Base-by-base conservation (phyloP, 495 filamentous ascomycete species). In the Jackrogersella multiformis region DNA sequence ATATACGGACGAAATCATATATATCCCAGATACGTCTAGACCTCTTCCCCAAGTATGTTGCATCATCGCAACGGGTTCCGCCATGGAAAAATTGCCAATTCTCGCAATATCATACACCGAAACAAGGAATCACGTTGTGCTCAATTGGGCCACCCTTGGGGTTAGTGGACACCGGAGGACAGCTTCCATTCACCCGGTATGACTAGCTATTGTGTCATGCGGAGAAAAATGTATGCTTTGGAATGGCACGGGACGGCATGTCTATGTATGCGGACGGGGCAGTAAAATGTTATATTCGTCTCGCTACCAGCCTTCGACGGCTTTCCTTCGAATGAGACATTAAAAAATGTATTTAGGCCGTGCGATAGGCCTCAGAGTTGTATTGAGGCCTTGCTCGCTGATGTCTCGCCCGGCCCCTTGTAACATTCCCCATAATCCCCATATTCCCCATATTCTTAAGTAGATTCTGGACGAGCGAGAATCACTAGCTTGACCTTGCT, bases 41-140 rank as follows among this genome's bases (percentile, higher is more conserved):
- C 21, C 39, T 56, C 36, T 36, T 48, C 52, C 7, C 21, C 16
- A 26, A 12, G 26, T 5, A 28, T 44, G 42, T 52, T 61, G 44
- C 52, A 61, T 52, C 52, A 49, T 35, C n/a, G n/a, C n/a, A 24
- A 59, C 21, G 21, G n/a, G 36, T 48, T 53, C 16, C 35, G 45
- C 36, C 32, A 53, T 34, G 65, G 45, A 45, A 34, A 26, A 32
- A 64, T 34, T 26, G 24, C 3, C 46, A 64, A 42, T 20, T 51
- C 56, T 69, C 66, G 66, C 35, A 60, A 16, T 5, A 65, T 51
- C n/a, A 69, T 65, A 52, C 9, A 44, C 66, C 66, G 66, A 69
- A 46, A 13, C 48, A 39, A 35, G 21, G n/a, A 42, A 30, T 36
- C 34, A 13, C 20, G 26, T 16, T 20, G 41, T 35, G 20, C 16